Conservation (phyloP, 2,329 filamentous ascomycete genomes). For the Esteya vermicola region DNA sequence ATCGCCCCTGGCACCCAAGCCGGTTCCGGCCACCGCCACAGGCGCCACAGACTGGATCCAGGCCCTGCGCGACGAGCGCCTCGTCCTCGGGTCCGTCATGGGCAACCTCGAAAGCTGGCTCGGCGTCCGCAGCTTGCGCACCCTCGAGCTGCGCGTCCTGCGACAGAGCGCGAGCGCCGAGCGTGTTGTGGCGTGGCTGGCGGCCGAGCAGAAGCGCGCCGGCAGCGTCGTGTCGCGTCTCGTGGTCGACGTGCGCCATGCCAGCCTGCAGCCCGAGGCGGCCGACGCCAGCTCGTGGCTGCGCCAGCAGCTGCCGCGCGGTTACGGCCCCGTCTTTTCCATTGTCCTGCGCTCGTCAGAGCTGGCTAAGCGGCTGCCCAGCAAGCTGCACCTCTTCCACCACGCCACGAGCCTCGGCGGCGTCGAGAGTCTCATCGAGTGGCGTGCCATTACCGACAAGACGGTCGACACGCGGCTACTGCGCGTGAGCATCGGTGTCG, state of each 20-base stretch:
- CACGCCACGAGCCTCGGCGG: constrained; percentile 91
- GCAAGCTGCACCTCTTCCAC: constrained; percentile 70
- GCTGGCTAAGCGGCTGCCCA: constrained; percentile 56
- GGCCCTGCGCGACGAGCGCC: constrained; percentile 50
- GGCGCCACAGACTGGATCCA: constrained; percentile 38
- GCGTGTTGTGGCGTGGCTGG: constrained; percentile 59
- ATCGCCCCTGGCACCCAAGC: too few species aligned
- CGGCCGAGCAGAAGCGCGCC: constrained; percentile 25
- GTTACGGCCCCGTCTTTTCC: constrained; percentile 80
- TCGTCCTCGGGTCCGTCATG: constrained; percentile 72
- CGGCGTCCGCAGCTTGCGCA: constrained; percentile 72
- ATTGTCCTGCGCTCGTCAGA: constrained; percentile 48
- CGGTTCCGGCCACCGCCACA: constrained; percentile 1
- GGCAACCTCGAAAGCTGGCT: constrained; percentile 88
- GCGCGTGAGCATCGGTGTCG: constrained; percentile 74
- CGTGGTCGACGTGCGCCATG: constrained; percentile 52
- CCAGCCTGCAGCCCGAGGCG: constrained; percentile 58
- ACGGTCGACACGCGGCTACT: constrained; percentile 58
- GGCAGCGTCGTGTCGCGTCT: constrained; percentile 26
- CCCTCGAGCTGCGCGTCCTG: constrained; percentile 67
- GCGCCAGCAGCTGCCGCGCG: constrained; percentile 74
- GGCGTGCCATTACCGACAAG: constrained; percentile 77
- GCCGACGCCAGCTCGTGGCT: constrained; percentile 55
- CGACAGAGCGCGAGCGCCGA: constrained; percentile 61
- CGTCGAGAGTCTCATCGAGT: constrained; percentile 92